A percentile compares a stretch with the other conserved stretches of the same genome.
Evolutionary conservation across 345 rosid genomes (phyloP).

Genomic region (Corchorus olitorius): DNA sequence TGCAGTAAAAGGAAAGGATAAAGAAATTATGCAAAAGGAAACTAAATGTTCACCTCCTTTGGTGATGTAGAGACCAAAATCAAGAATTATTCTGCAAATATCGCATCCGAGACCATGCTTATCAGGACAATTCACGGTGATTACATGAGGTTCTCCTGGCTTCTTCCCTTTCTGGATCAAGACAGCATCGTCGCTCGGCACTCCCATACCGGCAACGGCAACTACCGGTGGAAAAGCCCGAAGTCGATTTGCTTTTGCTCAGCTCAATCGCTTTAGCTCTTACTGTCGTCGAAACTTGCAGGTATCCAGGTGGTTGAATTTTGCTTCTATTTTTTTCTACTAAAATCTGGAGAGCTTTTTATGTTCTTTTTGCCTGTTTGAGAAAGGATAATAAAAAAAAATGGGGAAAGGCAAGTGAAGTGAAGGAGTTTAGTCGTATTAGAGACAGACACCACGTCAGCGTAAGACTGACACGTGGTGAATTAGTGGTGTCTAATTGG

Average conservation of each 20-base stretch:
- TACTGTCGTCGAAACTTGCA: not conserved
- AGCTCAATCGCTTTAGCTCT: not conserved
- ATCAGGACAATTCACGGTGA: slow-evolving; percentile 85
- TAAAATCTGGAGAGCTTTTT: not conserved
- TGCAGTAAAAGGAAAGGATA: not conserved
- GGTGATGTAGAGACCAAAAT: slow-evolving; percentile 72
- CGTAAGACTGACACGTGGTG: slow-evolving; percentile 25
- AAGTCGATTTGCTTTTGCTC: not conserved
- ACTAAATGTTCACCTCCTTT: slow-evolving; percentile 57
- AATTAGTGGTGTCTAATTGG: not conserved
- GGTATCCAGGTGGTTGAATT: not conserved
- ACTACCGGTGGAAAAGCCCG: not conserved
- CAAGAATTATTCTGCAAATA: slow-evolving; percentile 69
- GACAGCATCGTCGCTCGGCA: slow-evolving; percentile 58
- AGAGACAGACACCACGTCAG: not conserved
- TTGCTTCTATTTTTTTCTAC: not conserved
- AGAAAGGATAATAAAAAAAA: not conserved
- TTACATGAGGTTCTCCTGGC: slow-evolving; percentile 61
- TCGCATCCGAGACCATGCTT: slow-evolving; percentile 79
- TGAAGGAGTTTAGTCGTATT: not conserved
- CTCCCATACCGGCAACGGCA: slow-evolving; percentile 41
- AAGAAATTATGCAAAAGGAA: not conserved
- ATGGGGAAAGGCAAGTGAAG: too few species aligned
- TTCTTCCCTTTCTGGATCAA: slow-evolving; percentile 63
- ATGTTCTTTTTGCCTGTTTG: not conserved